Evolutionary conservation across 306 rosid genomes (phyloP), one percentile per base, ranked within the genome.

Genomic region (Glycine soja): DNA sequence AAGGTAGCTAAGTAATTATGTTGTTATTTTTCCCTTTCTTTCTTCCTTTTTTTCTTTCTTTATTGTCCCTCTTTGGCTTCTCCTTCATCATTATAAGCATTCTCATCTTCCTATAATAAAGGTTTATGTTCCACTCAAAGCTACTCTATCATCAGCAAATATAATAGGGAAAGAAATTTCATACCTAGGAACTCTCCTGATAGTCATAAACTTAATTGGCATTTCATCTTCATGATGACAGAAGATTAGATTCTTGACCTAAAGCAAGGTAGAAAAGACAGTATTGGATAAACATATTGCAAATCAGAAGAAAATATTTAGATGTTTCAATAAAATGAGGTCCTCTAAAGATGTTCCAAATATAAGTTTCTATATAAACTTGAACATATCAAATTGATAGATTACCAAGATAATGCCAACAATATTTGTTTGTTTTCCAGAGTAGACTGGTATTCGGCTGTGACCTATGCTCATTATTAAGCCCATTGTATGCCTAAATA

Each of bases 351-450:
- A 14, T 47, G 47, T 4, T 40, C 34, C 34, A 66, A 53, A 19
- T 12, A 67, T 36, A 78, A 81, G 7, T 74, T 66, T 10, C 18
- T 45, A 83, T 45, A 83, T 14, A 32, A 30, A 19, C 58, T 15
- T 56, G 16, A 74, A 12, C 18, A 62, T 14, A 53, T 45, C 24
- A 45, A 42, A 46, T 45, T 71, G 61, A 10, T 16, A 69, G 18
- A 84, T 75, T 86, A 89, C 97, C 89, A 93, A 69, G 77, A 93
- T 88, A 65, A 90, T 76, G 43, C 97, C 97, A 67, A 93, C 75
- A 54, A 93, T 85, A 76, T 91, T 90, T 43, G 90, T 82, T 40
- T 81, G 86, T 58, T 50, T 77, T 52, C 85, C 92, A 1, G 92
- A 88, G 80, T 86, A 88, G 19, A 88, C 75, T 13, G 96, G 96